These are phyloP conservation scores for Aspergillus ustus DNA, from an alignment of 2,329 filamentous ascomycete species.

Conservation along the genomic window DNA sequence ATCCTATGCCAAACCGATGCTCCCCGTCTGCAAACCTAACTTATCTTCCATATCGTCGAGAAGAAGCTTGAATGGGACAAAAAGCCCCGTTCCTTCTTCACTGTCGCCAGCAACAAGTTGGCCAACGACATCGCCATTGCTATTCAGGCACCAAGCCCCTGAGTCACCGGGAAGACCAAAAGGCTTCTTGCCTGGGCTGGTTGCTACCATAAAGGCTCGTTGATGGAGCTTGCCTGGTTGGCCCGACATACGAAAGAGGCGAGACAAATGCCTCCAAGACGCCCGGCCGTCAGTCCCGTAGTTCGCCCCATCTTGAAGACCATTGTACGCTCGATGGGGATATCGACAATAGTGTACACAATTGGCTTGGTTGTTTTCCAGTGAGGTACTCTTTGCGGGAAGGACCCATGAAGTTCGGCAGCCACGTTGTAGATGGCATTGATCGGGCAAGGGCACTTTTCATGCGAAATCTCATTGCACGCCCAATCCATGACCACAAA, in stretches of 20 bases:
- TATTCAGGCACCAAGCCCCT: conserved; percentile 2
- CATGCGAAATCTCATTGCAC: not conserved
- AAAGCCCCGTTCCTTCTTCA: not conserved
- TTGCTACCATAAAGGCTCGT: not conserved
- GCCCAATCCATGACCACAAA: not conserved
- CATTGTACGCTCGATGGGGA: not conserved
- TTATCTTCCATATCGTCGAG: not conserved
- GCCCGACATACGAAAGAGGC: not conserved
- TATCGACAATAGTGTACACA: not conserved
- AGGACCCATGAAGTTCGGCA: not conserved
- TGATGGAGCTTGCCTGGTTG: not conserved
- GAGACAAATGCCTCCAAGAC: not conserved
- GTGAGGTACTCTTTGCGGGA: not conserved
- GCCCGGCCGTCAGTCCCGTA: not conserved
- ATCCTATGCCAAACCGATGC: not conserved
- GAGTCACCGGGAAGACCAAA: not conserved
- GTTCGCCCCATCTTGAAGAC: not conserved
- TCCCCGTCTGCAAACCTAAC: not conserved
- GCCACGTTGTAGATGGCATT: not conserved
- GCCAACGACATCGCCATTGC: not conserved
- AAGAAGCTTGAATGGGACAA: not conserved
- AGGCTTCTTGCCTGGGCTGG: too few relatives aligned
- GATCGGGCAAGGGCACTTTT: not conserved
- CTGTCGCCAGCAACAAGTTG: not conserved
- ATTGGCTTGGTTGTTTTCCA: not conserved